Base-by-base conservation (phyloP, 345 rosid species). In the Populus nigra region DNA sequence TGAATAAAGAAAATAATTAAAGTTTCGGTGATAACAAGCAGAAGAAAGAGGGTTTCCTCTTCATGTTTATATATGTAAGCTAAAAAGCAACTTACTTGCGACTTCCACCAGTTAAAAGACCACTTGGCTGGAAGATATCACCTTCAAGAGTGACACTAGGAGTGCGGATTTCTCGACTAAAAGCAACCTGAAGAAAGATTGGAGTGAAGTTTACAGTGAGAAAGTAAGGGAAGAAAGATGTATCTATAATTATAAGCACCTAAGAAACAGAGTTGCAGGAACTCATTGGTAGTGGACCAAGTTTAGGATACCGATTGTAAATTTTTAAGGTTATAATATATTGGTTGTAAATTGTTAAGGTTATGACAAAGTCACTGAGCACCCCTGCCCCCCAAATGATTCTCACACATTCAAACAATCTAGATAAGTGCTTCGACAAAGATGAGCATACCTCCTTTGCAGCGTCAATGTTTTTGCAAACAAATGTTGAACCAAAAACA, bases 61-160 rank as follows among this genome's bases (percentile, higher is more conserved):
- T 27, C 36, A 70, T 23, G 20, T 10, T 15, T 10, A 9, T 22
- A 53, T 41, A 35, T 79, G 68, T 69, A 57, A 69, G 65, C 20
- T 25, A 27, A 69, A 43, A 71, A 68, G 74, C 22, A 31, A 71
- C 79, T 77, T 84, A 93, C 99, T 79, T 92, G 88, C 96, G 97
- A 84, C 97, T 96, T 78, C 99, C 98, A 80, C 99, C 99, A 50
- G 98, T 93, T 75, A 96, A 88, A 81, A 92, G 93, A 76, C 99
- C 99, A 79, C 95, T 91, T 76, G 99, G 98, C 85, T 93, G 96
- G 82, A 92, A 96, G 76, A 92, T 80, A 84, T 96, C 99, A 75
- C 99, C 99, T 82, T 96, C 93, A 80, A 93, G 93, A 55, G 98
- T 96, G 80, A 96, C 98, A 84, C 96, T 90, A 66, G 91, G 97